phyloP scores from a whole-genome alignment of 495 filamentous ascomycete species.

The Aspergillus cavernicola region DNA sequence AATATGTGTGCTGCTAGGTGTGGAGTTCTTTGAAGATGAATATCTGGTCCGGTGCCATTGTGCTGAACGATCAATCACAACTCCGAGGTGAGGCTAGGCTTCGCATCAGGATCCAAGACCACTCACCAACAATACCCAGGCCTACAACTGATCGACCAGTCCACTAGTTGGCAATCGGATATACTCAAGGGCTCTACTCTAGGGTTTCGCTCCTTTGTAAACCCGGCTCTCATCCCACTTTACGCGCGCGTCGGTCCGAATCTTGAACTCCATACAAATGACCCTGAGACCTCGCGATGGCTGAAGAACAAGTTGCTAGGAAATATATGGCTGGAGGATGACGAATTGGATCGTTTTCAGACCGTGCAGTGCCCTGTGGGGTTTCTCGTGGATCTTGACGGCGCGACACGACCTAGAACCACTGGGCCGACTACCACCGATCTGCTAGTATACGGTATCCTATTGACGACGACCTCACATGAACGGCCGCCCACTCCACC shows the following conservation, averaged over 20 bases:
- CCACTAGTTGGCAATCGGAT: conserved; percentile 38
- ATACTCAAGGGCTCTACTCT: conserved; percentile 35
- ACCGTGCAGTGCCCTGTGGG: conserved; percentile 41
- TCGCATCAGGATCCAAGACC: conserved; percentile 6
- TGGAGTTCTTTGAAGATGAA: conserved; percentile 28
- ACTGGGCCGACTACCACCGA: conserved; percentile 41
- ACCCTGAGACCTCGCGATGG: conserved; percentile 40
- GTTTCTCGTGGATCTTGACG: conserved; percentile 34
- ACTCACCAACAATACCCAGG: conserved; percentile 23
- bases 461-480: conserved; percentile 28
- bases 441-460: conserved; percentile 51
- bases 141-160: conserved; percentile 37
- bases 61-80: conserved; percentile 25
- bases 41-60: conserved; percentile 37
- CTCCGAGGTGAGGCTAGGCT: conserved; percentile 32
- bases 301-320: conserved; percentile 33
- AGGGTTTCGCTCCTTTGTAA: conserved; percentile 41
- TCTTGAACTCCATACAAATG: conserved; percentile 41
- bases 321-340: conserved; percentile 34
- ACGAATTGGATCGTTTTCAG: conserved; percentile 29
- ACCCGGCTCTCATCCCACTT: conserved; percentile 45
- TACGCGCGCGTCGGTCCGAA: conserved; percentile 49
- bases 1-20: conserved; percentile 11
- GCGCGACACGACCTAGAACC: conserved; percentile 15
- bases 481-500: conserved; percentile 46